Base-by-base conservation (phyloP, 2,329 filamentous ascomycete species). In the Paracorniculantispora psalliotae region DNA sequence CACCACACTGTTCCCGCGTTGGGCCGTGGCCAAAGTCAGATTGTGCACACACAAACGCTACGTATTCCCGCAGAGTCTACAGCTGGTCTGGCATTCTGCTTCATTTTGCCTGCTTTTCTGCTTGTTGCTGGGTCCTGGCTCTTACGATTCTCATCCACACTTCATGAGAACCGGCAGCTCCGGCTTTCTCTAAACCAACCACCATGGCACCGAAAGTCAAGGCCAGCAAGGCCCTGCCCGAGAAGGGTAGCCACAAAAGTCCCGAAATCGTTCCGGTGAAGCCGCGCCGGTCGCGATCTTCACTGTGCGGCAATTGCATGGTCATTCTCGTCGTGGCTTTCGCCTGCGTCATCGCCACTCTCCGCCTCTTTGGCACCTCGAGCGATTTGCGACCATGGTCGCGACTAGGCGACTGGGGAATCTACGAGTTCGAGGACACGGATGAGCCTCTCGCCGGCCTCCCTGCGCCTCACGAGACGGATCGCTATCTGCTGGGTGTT, bases 401-500 rank as follows among this genome's bases (percentile, higher is more conserved):
- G 33, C 57, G 57, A 6, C 41, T 59, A 1, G 49, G 57, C 2
- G 58, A 60, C 46, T 60, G 58, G 58, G 50, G 58, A 4, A 25
- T 33, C 23, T 50, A 55, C n/a, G 51, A 60, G 23, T 55, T 44
- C 37, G 58, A 60, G 21, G 58, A 55, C 8, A 28, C 35, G 4
- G 51, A 60, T 15, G 58, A 48, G 26, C 51, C 58, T 17, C 25
- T 35, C 15, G 4, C 51, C 3, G 33, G 33, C 37, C 51, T 60
- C n/a, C 44, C 58, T n/a, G 15, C 41, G 5, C 59, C 56, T 4
- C 44, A 59, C 44, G 57, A 59, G 51, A 61, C 51, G 46, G 51
- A 61, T 13, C 56, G 61, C n/a, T 83, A 81, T 61, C 70, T 83
- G 3, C 62, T 83, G 19, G 80, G 80, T 3, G 78, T 78, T 13